Conservation (phyloP, 306 rosid species). For the Arachis hypogaea region DNA sequence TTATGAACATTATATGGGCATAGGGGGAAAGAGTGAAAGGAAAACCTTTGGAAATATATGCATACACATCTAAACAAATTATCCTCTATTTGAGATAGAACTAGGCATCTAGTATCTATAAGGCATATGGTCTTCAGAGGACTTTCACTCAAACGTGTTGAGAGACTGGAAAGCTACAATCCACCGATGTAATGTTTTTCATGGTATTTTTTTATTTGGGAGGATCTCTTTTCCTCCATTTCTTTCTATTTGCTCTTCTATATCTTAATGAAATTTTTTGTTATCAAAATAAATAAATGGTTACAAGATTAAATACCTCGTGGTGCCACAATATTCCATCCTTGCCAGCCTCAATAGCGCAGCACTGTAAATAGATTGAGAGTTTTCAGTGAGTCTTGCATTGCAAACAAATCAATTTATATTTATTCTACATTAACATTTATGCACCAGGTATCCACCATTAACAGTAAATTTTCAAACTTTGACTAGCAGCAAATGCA, state of each 20-base stretch:
- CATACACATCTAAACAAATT: too few species aligned
- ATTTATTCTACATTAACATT: slow-evolving; percentile 17
- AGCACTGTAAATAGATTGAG: slow-evolving; percentile 63
- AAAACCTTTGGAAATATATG: too few species aligned
- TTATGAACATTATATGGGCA: too few species aligned
- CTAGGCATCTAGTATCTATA: too few species aligned
- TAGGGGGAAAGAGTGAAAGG: too few species aligned
- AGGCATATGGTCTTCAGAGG: too few species aligned
- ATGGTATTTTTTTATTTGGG: too few species aligned
- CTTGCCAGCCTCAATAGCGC: slow-evolving; percentile 85
- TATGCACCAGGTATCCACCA: slow-evolving; percentile 7
- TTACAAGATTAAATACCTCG: slow-evolving; percentile 63
- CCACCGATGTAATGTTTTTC: too few species aligned
- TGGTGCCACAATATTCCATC: slow-evolving; percentile 94
- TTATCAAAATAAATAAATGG: not conserved
- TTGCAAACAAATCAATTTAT: slow-evolving; percentile 1
- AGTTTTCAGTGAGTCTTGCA: slow-evolving; percentile 38
- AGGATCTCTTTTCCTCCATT: not conserved
- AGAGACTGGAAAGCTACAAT: too few species aligned
- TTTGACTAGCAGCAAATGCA: not conserved
- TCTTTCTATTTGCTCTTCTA: too few species aligned
- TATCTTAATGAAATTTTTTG: not conserved
- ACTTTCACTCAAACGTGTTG: too few species aligned
- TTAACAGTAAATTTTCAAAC: slow-evolving; percentile 8
- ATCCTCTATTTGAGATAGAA: too few species aligned